phyloP scores from a whole-genome alignment of 371 early-diverging fungal genomes.

The Zancudomyces culisetae region DNA sequence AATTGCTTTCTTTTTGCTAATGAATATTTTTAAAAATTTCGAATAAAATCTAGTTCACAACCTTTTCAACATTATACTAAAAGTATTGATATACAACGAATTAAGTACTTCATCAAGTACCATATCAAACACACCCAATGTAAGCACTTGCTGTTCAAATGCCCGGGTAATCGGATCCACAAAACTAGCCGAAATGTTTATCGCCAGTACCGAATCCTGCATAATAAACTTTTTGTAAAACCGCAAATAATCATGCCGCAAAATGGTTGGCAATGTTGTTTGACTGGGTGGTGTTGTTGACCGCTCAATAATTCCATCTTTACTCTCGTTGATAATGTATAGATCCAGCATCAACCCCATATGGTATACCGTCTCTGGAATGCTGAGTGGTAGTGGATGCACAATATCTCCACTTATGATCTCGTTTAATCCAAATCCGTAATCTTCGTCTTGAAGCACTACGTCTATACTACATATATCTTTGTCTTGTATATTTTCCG shows the following conservation, averaged over 20 bases:
- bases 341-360: constrained; percentile 2
- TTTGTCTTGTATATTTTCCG: too few species aligned
- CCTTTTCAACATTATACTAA: background rate
- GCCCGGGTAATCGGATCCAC: background rate
- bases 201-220: background rate
- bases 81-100: constrained; percentile 3
- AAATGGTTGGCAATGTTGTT: background rate
- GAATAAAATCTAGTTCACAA: too few species aligned
- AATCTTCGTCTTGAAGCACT: too few species aligned
- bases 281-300: background rate
- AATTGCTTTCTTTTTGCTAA: too few species aligned
- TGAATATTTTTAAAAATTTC: too few species aligned
- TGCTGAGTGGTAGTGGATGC: constrained; percentile 1
- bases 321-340: background rate
- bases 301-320: background rate
- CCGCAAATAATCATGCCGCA: background rate
- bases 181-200: background rate
- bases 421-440: too few species aligned
- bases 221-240: constrained; percentile 3
- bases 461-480: too few species aligned
- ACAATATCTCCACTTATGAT: constrained; percentile 1
- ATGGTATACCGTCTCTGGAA: constrained; percentile 1
- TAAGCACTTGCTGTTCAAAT: background rate
- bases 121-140: constrained; percentile 3
- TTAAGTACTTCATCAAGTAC: constrained; percentile 4